phyloP scores from a whole-genome alignment of 495 filamentous ascomycete genomes.

The Pseudomonodictys pantanalensis region DNA sequence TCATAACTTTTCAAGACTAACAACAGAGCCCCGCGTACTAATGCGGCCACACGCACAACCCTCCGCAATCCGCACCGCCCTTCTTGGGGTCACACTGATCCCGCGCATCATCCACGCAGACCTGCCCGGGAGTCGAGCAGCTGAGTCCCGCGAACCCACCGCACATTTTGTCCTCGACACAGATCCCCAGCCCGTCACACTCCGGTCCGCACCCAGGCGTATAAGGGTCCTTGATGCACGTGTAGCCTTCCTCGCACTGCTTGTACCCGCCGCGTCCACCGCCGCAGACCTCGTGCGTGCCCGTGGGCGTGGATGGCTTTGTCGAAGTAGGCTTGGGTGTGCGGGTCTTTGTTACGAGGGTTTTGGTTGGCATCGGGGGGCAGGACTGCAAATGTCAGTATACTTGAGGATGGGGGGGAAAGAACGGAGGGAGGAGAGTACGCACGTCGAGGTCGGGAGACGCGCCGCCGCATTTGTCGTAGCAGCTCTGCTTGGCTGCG shows the following conservation, averaged over 20 bases:
- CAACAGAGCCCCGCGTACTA: background rate
- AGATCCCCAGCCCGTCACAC: conserved; percentile 26
- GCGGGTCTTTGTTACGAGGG: background rate
- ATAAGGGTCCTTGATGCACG: conserved; percentile 24
- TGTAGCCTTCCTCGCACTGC: conserved; percentile 3
- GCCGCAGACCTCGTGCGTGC: conserved; percentile 17
- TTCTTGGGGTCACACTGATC: conserved; percentile 30
- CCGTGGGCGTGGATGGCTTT: conserved; percentile 1
- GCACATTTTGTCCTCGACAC: conserved; percentile 21
- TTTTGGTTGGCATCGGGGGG: background rate
- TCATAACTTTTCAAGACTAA: too few species aligned
- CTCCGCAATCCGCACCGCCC: conserved; percentile 27
- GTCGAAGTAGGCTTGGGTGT: background rate
- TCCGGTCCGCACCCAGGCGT: conserved; percentile 24
- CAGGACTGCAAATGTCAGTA: background rate
- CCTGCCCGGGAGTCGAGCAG: conserved; percentile 3
- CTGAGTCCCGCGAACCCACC: conserved; percentile 25
- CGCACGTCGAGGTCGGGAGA: conserved; percentile 12
- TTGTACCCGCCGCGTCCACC: conserved; percentile 18
- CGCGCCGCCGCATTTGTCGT: conserved; percentile 20
- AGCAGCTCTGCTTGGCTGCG: conserved; percentile 5
- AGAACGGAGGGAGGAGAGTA: background rate
- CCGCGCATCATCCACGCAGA: conserved; percentile 29
- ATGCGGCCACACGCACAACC: conserved; percentile 14
- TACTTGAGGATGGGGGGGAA: background rate